A percentile compares a stretch with the other conserved stretches of the same genome.
phyloP scores from a whole-genome alignment of 176 grass and related monocot species.

The Musa troglodytarum region DNA sequence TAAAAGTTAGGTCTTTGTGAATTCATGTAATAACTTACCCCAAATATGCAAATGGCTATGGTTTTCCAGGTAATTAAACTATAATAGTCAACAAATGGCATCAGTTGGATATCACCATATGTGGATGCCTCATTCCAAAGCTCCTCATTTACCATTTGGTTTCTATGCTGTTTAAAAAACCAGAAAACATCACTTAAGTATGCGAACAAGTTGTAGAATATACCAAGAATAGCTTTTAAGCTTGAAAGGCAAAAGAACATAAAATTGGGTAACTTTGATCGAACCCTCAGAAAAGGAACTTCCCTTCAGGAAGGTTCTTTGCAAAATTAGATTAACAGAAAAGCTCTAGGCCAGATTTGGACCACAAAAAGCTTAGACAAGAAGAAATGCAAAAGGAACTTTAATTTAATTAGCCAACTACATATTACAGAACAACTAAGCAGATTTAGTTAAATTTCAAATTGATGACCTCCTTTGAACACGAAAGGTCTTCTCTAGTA shows the following conservation, averaged over 20 bases:
- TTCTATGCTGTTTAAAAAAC: slow-evolving; percentile 69
- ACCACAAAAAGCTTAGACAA: too few relatives aligned
- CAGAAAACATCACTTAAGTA: slow-evolving; percentile 3
- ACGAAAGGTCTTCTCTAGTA: too few relatives aligned
- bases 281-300: too few relatives aligned
- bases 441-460: too few relatives aligned
- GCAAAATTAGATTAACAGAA: too few relatives aligned
- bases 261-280: neutral
- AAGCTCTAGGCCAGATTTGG: too few relatives aligned
- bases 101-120: slow-evolving; percentile 90
- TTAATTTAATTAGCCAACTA: too few relatives aligned
- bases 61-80: slow-evolving; percentile 98
- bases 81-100: slow-evolving; percentile 99
- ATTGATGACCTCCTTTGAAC: too few relatives aligned
- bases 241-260: neutral
- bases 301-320: too few relatives aligned
- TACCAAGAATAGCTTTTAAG: neutral
- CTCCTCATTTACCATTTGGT: slow-evolving; percentile 86
- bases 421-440: too few relatives aligned
- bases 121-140: slow-evolving; percentile 87
- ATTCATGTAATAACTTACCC: slow-evolving; percentile 36
- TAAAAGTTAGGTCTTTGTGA: neutral
- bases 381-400: too few relatives aligned
- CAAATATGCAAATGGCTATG: slow-evolving; percentile 89
- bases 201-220: neutral